Base-by-base conservation (phyloP, 2,329 filamentous ascomycete species). In the Aureobasidium sp. region DNA sequence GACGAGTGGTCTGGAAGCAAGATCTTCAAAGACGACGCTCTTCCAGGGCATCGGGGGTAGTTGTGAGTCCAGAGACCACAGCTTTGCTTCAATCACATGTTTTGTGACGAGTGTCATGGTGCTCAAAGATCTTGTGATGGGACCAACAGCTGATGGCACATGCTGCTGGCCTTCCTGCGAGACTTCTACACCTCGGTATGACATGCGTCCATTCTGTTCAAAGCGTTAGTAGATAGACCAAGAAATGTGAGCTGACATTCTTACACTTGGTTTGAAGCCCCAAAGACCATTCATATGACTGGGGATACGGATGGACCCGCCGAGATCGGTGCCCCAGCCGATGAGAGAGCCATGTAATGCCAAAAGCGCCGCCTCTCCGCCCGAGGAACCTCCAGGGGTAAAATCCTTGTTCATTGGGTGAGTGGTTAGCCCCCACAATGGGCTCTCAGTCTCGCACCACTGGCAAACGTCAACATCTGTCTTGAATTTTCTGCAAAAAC, bases 161-260 rank as follows among this genome's bases (percentile, higher is more conserved):
- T 87, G 84, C 62, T 86, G 82, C 67, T 87, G 84, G 2, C 85
- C 84, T 44, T 86, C 83, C 0, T 82, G 86, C 0, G 84, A 85
- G 0, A 87, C 84, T 0, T 82, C 77, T 0, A 84, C 82, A 0
- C 83, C 84, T 14, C 77, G 68, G 56, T 87, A 87, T 0, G 85
- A 83, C 0, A 86, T 68, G 6, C 84, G 78, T 2, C 77, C 75
- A 65, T 80, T 85, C 49, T 53, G 48, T 14, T 3, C 7, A 17
- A 4, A 34, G n/a, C 6, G 5, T 47, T 12, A 47, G 44, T 12
- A 9, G 22, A 22, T 20, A 0, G 5, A 20, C 29, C 5, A 6
- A 7, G 9, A 34, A n/a, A 1, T 15, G 3, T 36, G 17, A 45
- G n/a, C 59, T 31, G 17, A 12, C 31, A 34, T 39, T n/a, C 37